Evolutionary conservation across 345 rosid genomes (phyloP).

Genomic region (Euclidium syriacum): DNA sequence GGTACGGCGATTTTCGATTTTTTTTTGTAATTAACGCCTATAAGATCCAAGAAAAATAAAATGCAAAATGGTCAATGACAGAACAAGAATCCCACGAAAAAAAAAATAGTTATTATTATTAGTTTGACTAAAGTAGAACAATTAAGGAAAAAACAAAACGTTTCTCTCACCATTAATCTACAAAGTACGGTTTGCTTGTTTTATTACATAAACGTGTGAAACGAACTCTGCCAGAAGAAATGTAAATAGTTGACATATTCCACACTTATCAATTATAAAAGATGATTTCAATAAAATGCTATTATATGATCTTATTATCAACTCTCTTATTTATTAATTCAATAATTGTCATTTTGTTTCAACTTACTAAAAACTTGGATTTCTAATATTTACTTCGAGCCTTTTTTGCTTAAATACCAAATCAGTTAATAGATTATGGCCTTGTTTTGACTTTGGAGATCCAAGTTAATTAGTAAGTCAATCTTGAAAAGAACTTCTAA

Average conservation of each 20-base stretch:
- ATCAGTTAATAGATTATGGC: too few relatives aligned
- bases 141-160: background rate
- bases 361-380: too few relatives aligned
- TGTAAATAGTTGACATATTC: constrained; percentile 3
- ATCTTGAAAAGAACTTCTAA: too few relatives aligned
- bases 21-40: background rate
- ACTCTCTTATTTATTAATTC: too few relatives aligned
- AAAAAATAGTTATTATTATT: background rate
- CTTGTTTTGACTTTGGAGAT: too few relatives aligned
- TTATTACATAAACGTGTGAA: background rate
- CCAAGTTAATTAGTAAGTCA: too few relatives aligned
- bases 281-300: too few relatives aligned
- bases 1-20: background rate
- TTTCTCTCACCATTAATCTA: background rate
- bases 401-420: too few relatives aligned
- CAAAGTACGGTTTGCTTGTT: background rate
- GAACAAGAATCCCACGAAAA: background rate
- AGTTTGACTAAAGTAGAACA: background rate
- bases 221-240: background rate
- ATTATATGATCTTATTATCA: too few relatives aligned
- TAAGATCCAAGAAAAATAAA: background rate
- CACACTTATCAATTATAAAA: too few relatives aligned
- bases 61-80: background rate
- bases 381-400: too few relatives aligned
- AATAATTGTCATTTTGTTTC: too few relatives aligned